Base-by-base conservation (phyloP, 1,139 yeast species). In the Petasospora rhodanensis region DNA sequence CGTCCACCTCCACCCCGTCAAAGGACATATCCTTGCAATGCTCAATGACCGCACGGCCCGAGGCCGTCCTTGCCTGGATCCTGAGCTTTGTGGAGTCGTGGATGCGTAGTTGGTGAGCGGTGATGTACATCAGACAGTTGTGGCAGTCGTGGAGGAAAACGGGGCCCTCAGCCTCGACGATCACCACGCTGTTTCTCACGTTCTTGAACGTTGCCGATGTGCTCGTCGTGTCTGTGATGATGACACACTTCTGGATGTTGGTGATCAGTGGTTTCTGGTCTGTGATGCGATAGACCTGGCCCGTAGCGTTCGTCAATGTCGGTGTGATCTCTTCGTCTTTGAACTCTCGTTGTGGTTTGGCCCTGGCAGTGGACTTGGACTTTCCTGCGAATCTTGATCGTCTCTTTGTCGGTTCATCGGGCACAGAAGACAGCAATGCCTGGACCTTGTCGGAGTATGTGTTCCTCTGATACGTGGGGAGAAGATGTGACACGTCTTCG, bases 41-140 rank as follows among this genome's bases (percentile, higher is more conserved):
- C 23, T 40, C 43, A n/a, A 40, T 40, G 24, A 40, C 29, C 5
- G 36, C 43, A 14, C 40, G 20, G 2, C 35, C 34, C 2, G 40
- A 35, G 6, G 36, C 35, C 19, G 28, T 33, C 11, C 16, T n/a
- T 6, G 40, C 40, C 8, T 14, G 18, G 14, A 37, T 24, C 13
- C 19, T 28, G 22, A 34, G 15, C 5, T 10, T 10, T 3, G 26
- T 11, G 7, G 34, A 29, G 12, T 31, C 36, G 23, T 40, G 43
- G 13, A 40, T 32, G 4, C 43, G 26, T 13, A 40, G 14, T 12
- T 40, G 43, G 24, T 40, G 43, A 21, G 41, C 32, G 4, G 18
- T 6, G 26, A 40, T 18, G 19, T 22, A 34, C 13, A 36, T 18
- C 4, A 28, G 12, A 18, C 41, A 37, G 6, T 29, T 28, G 9